Conservation (phyloP, 768 basidiomycete genomes). For the Suillus ampliporus region DNA sequence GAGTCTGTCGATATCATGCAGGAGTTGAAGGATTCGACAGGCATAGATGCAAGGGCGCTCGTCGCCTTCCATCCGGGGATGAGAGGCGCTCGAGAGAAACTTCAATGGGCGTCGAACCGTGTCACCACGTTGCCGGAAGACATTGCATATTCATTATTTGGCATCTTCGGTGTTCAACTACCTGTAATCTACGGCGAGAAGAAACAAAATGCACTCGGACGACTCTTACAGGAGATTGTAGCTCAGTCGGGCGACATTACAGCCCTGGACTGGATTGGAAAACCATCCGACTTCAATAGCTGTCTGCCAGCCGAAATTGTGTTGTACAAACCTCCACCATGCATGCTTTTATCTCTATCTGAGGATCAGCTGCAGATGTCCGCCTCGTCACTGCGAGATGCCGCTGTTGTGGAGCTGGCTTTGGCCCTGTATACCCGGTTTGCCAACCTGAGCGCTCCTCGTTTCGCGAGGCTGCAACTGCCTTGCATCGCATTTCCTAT, state of each 20-base stretch:
- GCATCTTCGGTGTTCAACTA: not conserved
- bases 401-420: not conserved
- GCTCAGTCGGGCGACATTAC: constrained; percentile 2
- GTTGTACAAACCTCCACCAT: not conserved
- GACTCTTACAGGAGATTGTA: not conserved
- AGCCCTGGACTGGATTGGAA: constrained; percentile 6
- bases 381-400: not conserved
- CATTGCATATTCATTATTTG: not conserved
- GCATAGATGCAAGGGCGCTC: not conserved
- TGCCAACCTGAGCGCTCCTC: not conserved
- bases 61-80: not conserved
- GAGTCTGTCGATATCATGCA: not conserved
- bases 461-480: not conserved
- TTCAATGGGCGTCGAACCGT: not conserved
- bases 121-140: not conserved
- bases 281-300: constrained; percentile 9
- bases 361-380: not conserved
- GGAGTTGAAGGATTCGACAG: not conserved
- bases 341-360: not conserved
- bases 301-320: constrained; percentile 8
- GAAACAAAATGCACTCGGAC: not conserved
- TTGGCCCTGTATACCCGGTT: not conserved
- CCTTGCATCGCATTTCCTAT: not conserved
- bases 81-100: not conserved
- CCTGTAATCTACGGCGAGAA: not conserved